Base-by-base conservation (phyloP, 2,329 filamentous ascomycete species). In the Microdochium paspali region DNA sequence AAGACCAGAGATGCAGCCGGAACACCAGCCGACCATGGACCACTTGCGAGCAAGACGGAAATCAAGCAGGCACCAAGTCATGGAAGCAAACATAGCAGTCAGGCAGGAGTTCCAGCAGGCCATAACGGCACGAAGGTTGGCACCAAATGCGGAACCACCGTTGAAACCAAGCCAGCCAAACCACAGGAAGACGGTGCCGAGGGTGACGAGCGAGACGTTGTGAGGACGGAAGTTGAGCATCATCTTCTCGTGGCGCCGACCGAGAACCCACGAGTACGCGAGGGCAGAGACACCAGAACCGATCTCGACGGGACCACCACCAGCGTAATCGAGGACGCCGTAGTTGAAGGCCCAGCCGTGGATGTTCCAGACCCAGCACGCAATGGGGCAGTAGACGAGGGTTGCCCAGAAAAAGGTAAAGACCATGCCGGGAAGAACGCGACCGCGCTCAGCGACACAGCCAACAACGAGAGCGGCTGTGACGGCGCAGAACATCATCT, bases 141-240 rank as follows among this genome's bases (percentile, higher is more conserved):
- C 89, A 57, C 91, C 90, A 57, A 96, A 95, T 32, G 91, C 74
- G 23, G 90, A 96, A 54, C 93, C 93, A 59, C 91, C 93, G 76
- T 98, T 98, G 81, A 98, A 98, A 47, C 90, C 93, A 54, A 98
- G 77, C 93, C 93, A 98, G 61, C 93, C 93, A 61, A 97, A 97
- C 90, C 90, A 97, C 48, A 98, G 88, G 59, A 98, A 80, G 54
- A 95, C 80, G 3, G 93, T 97, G 53, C 93, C 93, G 58, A 97
- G 84, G 1, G 93, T 90, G 69, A 98, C 95, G 61, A 97, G 80
- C 5, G 90, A 95, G 56, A 97, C 93, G 73, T 98, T 98, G 77
- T 98, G 93, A 18, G 93, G 93, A 56, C 93, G 88, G 80, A 97
- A 97, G 79, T 97, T 97, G 70, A 96, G 81, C 88, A 97, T 96